A percentile compares a stretch with the other conserved stretches of the same genome.
Evolutionary conservation across 495 filamentous ascomycete genomes (phyloP).

Genomic region (Lophium mytilinum): DNA sequence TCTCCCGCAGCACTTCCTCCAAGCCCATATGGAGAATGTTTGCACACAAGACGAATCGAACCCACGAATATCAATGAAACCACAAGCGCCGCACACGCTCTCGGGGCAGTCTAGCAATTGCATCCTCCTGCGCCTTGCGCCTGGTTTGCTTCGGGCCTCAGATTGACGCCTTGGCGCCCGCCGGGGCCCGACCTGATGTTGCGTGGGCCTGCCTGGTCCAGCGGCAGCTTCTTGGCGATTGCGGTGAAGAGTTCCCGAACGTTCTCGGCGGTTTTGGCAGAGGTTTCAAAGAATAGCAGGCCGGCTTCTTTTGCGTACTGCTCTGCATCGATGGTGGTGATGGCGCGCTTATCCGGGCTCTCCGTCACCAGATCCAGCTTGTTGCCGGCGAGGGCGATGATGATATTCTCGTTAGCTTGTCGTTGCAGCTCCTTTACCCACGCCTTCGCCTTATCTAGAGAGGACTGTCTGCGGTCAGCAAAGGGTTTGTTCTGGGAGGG

Average conservation of each 20-base stretch:
- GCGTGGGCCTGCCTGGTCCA: slow-evolving; percentile 87
- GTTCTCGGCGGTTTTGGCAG: slow-evolving; percentile 92
- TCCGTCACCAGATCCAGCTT: slow-evolving; percentile 90
- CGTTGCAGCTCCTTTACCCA: slow-evolving; percentile 99
- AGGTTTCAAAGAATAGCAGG: slow-evolving; percentile 94
- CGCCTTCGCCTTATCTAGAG: slow-evolving; percentile 94
- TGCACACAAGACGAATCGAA: not conserved
- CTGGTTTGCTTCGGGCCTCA: slow-evolving; percentile 66
- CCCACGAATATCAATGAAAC: slow-evolving; percentile 3
- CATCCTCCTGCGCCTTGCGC: slow-evolving; percentile 68
- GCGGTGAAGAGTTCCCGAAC: slow-evolving; percentile 95
- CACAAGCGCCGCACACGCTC: not conserved
- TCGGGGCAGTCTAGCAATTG: slow-evolving; percentile 51
- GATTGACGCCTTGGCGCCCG: slow-evolving; percentile 64
- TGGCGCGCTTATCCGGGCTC: slow-evolving; percentile 86
- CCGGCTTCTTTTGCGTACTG: slow-evolving; percentile 90
- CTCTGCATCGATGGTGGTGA: slow-evolving; percentile 80
- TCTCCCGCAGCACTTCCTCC: not conserved
- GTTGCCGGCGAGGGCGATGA: slow-evolving; percentile 96
- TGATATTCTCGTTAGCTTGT: slow-evolving; percentile 98
- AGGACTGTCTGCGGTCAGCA: slow-evolving; percentile 52
- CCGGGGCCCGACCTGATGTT: slow-evolving; percentile 62
- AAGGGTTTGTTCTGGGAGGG: not conserved
- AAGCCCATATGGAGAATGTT: not conserved
- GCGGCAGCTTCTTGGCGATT: slow-evolving; percentile 91